A percentile compares a stretch with the other conserved stretches of the same genome.
phyloP scores from a whole-genome alignment of 345 rosid species.

The Capsella bursapastoris region DNA sequence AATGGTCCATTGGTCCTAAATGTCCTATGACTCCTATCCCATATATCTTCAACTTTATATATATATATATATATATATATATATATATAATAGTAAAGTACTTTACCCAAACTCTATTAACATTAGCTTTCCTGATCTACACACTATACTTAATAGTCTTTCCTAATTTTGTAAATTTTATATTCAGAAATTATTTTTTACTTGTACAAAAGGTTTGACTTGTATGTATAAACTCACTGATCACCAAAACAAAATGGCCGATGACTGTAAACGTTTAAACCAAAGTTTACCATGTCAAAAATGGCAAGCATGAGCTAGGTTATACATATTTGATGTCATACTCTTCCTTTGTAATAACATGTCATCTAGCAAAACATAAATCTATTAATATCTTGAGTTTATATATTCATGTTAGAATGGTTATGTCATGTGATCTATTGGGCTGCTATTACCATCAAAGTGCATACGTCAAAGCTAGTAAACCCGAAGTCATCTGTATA shows the following conservation, averaged over 20 bases:
- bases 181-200: too few relatives aligned
- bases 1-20: constrained; percentile 26
- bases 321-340: too few relatives aligned
- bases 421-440: background rate
- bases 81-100: background rate
- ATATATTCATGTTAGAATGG: background rate
- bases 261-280: too few relatives aligned
- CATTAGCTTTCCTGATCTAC: constrained; percentile 9
- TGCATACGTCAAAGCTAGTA: constrained; percentile 20
- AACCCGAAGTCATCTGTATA: background rate
- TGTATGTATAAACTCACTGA: too few relatives aligned
- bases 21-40: background rate
- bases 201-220: background rate
- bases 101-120: constrained; percentile 18
- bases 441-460: background rate
- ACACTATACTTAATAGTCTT: background rate
- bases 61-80: background rate
- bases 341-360: too few relatives aligned
- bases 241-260: too few relatives aligned
- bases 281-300: too few relatives aligned
- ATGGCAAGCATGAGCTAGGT: too few relatives aligned
- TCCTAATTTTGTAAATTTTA: background rate
- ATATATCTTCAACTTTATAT: constrained; percentile 23
- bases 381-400: too few relatives aligned
- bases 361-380: too few relatives aligned